These are phyloP conservation scores for Lactifluus piperatus DNA, from an alignment of 768 basidiomycete species.

Conservation along the genomic window DNA sequence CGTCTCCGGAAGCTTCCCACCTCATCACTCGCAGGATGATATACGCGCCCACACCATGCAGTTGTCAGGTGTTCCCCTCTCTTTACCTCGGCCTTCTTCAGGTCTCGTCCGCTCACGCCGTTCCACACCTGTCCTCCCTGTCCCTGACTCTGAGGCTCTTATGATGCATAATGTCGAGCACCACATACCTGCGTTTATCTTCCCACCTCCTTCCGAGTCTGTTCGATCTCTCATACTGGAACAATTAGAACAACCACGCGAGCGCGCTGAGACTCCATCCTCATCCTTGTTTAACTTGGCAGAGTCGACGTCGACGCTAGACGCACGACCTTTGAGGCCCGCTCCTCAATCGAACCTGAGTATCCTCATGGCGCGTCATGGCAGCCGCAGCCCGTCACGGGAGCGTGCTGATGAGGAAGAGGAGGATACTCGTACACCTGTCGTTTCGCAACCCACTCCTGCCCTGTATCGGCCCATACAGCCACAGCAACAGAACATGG, in stretches of 20 bases:
- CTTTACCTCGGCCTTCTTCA: constrained; percentile 25
- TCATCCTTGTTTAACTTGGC: constrained; percentile 23
- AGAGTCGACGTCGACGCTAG: constrained; percentile 16
- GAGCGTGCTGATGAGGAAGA: constrained; percentile 5
- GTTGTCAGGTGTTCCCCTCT: constrained; percentile 44
- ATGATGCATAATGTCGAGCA: constrained; percentile 4
- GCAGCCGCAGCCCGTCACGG: constrained; percentile 8
- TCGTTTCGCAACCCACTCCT: constrained; percentile 1
- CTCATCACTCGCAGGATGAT: constrained; percentile 48
- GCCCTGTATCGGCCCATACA: neutral
- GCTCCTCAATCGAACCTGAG: constrained; percentile 29
- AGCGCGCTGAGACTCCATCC: constrained; percentile 19
- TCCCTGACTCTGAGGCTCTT: constrained; percentile 29
- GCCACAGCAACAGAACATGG: neutral
- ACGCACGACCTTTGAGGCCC: constrained; percentile 16
- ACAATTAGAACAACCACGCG: constrained; percentile 10
- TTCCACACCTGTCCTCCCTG: constrained; percentile 32
- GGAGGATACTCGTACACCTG: neutral
- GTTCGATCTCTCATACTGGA: constrained; percentile 10
- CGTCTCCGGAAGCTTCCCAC: constrained; percentile 12
- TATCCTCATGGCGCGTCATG: constrained; percentile 28
- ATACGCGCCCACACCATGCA: constrained; percentile 63
- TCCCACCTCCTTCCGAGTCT: constrained; percentile 12
- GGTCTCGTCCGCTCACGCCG: constrained; percentile 19
- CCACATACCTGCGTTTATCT: constrained; percentile 17